Conservation (phyloP, 345 rosid species). For the Hevea brasiliensis region DNA sequence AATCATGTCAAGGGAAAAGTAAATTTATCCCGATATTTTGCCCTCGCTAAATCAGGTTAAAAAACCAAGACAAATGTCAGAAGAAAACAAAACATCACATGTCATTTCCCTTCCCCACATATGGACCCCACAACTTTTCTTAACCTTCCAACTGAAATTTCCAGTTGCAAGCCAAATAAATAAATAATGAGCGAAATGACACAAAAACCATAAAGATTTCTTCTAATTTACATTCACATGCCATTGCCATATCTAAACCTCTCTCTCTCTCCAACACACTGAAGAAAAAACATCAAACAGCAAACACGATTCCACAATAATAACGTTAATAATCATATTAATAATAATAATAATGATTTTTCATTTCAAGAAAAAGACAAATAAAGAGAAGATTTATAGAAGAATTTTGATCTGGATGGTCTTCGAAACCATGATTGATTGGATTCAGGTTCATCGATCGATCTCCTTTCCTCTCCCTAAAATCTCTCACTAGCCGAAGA, state of each 20-base stretch:
- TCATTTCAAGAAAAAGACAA: constrained; percentile 20
- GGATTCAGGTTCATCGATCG: background rate
- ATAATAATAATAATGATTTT: constrained; percentile 32
- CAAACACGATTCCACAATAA: constrained; percentile 25
- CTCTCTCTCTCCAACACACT: background rate
- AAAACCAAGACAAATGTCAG: background rate
- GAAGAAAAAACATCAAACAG: background rate
- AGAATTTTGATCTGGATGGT: constrained; percentile 9
- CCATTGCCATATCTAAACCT: constrained; percentile 18
- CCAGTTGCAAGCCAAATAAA: constrained; percentile 4
- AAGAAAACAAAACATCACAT: constrained; percentile 11
- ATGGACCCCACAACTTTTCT: constrained; percentile 20
- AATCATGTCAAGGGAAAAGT: constrained; percentile 7
- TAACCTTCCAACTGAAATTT: constrained; percentile 16
- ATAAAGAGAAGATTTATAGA: constrained; percentile 22
- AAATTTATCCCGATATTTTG: constrained; percentile 22
- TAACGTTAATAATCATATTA: constrained; percentile 12
- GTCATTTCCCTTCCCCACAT: background rate
- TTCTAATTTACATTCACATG: constrained; percentile 33
- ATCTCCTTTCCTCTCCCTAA: constrained; percentile 1
- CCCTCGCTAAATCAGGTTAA: background rate
- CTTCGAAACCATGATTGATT: background rate
- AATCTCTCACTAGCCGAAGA: background rate
- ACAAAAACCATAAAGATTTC: background rate
- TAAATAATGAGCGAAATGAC: background rate